Conservation (phyloP, 2,329 filamentous ascomycete genomes). For the Fusarium praegraminearum region DNA sequence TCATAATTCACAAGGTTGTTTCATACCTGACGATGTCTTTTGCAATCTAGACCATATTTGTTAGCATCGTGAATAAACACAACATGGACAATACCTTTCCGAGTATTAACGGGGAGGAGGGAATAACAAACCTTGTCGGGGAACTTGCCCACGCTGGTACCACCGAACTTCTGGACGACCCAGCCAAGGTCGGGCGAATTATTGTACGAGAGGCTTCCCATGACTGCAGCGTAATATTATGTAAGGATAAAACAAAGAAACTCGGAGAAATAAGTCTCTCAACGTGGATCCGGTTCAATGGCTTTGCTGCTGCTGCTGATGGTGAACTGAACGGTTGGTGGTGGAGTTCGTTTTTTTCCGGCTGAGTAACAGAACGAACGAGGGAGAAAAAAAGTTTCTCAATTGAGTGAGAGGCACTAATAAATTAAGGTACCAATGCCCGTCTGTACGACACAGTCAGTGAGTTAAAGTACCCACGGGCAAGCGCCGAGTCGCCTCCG, state of each 20-base stretch:
- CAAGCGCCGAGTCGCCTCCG: conserved; percentile 37
- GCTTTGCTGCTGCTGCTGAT: not conserved
- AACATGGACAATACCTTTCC: conserved; percentile 10
- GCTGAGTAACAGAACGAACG: conserved; percentile 41
- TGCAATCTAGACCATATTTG: conserved; percentile 52
- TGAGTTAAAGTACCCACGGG: conserved; percentile 27
- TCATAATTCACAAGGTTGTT: conserved; percentile 3
- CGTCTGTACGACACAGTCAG: conserved; percentile 8
- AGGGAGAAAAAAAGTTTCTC: conserved; percentile 28
- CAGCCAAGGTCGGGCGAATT: conserved; percentile 66
- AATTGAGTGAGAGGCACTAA: conserved; percentile 41
- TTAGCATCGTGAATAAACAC: conserved; percentile 20
- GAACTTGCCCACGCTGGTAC: conserved; percentile 96
- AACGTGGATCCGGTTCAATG: conserved; percentile 8
- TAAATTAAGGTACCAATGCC: conserved; percentile 11
- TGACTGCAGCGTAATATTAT: conserved; percentile 29
- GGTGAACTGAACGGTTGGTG: conserved; percentile 5
- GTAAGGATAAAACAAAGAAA: not conserved
- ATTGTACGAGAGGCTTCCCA: conserved; percentile 51
- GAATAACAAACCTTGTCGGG: conserved; percentile 70
- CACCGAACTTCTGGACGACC: conserved; percentile 96
- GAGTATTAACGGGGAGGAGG: not conserved
- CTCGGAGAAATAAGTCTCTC: not conserved
- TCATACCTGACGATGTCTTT: conserved; percentile 59
- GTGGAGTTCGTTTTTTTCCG: conserved; percentile 41